Evolutionary conservation across 345 rosid genomes (phyloP), one percentile per base, ranked within the genome.

Genomic region (Erysimum cheiranthoides): DNA sequence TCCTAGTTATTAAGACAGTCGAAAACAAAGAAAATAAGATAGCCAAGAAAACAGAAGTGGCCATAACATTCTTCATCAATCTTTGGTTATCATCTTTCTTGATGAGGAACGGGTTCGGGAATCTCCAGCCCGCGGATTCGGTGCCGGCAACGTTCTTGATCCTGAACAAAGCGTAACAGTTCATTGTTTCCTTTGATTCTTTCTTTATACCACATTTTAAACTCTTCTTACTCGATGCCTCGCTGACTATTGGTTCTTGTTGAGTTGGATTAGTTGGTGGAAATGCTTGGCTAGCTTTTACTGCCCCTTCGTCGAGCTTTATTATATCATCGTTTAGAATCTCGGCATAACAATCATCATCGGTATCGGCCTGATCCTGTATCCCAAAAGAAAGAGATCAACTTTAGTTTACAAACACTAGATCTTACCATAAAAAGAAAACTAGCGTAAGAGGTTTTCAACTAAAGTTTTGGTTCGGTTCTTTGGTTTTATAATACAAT

Each of bases 291-390:
- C 16, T 78, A 17, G 77, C 77, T 71, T 71, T 78, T 18, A 72
- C 0, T 34, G 73, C 77, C 27, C 51, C 73, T 45, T 87, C 89
- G 9, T 92, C 96, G 1, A 94, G 89, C 13, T 83, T 77, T 80
- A 90, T 82, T 71, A 92, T 92, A 60, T 92, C 98, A 53, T 91
- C 95, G 5, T 91, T 88, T 35, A 92, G 62, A 75, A 91, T 90
- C 58, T 92, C 97, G 5, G 95, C 93, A 43, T 71, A 93, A 40
- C 76, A 85, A 63, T 91, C 93, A 21, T 86, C 91, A 1, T 65
- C 79, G 8, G 72, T 63, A 0, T 70, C 76, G 1, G 17, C 46
- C 10, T 47, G 80, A 13, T 77, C 75, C 80, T 77, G 5, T 10
- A 40, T 10, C 11, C 2, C 50, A 36, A 14, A 57, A 83, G 1